Base-by-base conservation (phyloP, 23 red algal genomes). In the Gracilaria caudata region DNA sequence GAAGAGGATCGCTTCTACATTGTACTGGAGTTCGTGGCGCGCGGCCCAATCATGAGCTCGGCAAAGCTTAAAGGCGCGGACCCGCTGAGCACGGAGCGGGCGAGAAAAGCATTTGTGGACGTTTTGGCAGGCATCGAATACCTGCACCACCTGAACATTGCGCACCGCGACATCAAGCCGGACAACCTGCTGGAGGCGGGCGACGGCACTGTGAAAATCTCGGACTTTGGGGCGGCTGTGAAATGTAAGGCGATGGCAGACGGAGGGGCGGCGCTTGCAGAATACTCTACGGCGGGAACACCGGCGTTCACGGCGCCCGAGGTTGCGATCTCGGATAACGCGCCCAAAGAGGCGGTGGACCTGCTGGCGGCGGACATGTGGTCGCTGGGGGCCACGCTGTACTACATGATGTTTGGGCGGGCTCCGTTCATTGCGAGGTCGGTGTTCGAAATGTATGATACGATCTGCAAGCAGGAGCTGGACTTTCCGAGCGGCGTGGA, bases 401-500 rank as follows among this genome's bases (percentile, higher is more conserved):
- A 83, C 65, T 96, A 92, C 76, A 79, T 96, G 59, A 39, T 87
- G 10, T 92, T 35, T 47, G 94, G 94, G 47, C 33, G 46, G 24
- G 80, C 86, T 23, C 94, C 94, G 35, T 96, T 96, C 66, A 45
- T 84, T 28, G 94, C 88, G n/a, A 41, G 76, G 4, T 64, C 65
- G 16, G 83, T 96, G 51, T 90, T 96, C 56, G 94, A 96, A 54
- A 96, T 96, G 87, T 96, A 96, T 46, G 88, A 92, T 20, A 73
- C 73, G 14, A 90, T 96, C 36, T 90, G 94, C 51, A 81, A 36
- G 29, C 47, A 88, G 38, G 73, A 86, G 43, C 66, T 96, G 49
- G 37, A 39, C 17, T 90, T 96, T 19, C 94, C 94, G 26, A 34
- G 41, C 32, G 32, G 28, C 1, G 80, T 80, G 7, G 51, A 63